phyloP scores from a whole-genome alignment of 2,329 filamentous ascomycete genomes.

The Arthroderma uncinatum region DNA sequence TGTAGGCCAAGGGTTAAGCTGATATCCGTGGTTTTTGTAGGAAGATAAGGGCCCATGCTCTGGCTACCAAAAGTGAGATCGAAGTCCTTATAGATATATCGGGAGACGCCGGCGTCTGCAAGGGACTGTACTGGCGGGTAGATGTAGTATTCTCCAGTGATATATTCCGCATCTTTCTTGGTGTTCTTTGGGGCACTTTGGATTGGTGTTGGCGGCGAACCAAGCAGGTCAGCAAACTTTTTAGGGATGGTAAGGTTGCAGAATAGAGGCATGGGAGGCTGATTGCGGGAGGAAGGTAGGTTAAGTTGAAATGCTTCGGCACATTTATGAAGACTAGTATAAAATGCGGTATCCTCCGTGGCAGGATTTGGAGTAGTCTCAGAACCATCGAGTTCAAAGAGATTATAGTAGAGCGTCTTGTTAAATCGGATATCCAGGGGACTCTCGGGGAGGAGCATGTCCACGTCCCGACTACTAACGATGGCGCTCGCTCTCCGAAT shows the following conservation, averaged over 20 bases:
- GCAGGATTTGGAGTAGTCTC: not conserved
- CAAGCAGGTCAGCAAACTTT: not conserved
- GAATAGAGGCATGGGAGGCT: slow-evolving; percentile 23
- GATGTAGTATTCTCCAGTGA: slow-evolving; percentile 25
- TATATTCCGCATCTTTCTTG: slow-evolving; percentile 7
- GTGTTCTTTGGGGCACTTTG: not conserved
- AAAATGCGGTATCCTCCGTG: slow-evolving; percentile 6
- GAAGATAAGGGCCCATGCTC: slow-evolving; percentile 25
- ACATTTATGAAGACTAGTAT: slow-evolving; percentile 18
- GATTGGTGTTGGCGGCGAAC: not conserved
- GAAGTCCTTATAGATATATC: slow-evolving; percentile 26
- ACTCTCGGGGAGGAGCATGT: slow-evolving; percentile 32
- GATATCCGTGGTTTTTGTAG: slow-evolving; percentile 23
- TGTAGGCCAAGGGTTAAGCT: slow-evolving; percentile 21
- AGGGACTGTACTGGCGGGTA: slow-evolving; percentile 25
- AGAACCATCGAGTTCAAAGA: slow-evolving; percentile 14
- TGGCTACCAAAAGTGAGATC: slow-evolving; percentile 25
- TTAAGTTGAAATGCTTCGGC: slow-evolving; percentile 18
- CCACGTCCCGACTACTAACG: slow-evolving; percentile 23
- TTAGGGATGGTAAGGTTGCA: slow-evolving; percentile 24
- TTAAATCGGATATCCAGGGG: slow-evolving; percentile 32
- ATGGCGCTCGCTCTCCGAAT: slow-evolving; percentile 25
- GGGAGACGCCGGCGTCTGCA: slow-evolving; percentile 20
- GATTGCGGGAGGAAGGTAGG: slow-evolving; percentile 6
- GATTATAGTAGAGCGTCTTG: slow-evolving; percentile 23